phyloP scores from a whole-genome alignment of 768 basidiomycete species.

The Pleurotus tuber-regium region DNA sequence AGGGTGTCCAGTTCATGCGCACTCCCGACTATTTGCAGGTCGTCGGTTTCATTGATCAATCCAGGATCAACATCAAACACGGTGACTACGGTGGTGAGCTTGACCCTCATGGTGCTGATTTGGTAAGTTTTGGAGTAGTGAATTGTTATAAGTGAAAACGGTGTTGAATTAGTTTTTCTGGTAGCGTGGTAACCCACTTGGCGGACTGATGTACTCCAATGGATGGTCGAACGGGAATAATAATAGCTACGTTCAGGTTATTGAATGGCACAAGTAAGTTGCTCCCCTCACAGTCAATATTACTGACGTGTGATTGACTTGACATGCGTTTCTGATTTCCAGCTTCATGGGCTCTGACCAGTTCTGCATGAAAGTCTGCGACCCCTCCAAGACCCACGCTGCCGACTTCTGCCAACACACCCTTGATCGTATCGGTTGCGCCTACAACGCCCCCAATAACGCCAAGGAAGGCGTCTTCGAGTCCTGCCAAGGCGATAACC shows the following conservation, averaged over 20 bases:
- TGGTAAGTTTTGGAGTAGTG: constrained; percentile 18
- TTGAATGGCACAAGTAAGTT: constrained; percentile 67
- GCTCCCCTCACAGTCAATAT: neutral
- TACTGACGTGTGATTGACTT: neutral
- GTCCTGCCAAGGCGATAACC: constrained; percentile 64
- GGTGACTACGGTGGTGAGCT: constrained; percentile 75
- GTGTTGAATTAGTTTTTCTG: constrained; percentile 1
- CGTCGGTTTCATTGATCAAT: constrained; percentile 65
- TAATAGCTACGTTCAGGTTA: constrained; percentile 49
- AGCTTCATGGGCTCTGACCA: constrained; percentile 68
- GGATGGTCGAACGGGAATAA: constrained; percentile 40
- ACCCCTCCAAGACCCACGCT: constrained; percentile 50
- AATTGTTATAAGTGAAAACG: constrained; percentile 15
- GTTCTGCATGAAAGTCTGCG: constrained; percentile 77
- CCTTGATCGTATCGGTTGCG: constrained; percentile 72
- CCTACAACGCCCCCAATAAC: constrained; percentile 67
- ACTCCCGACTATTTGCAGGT: constrained; percentile 61
- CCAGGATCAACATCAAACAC: constrained; percentile 44
- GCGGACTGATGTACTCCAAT: constrained; percentile 66
- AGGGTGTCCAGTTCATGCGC: constrained; percentile 61
- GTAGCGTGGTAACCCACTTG: constrained; percentile 79
- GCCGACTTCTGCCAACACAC: constrained; percentile 66
- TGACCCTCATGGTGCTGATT: constrained; percentile 73
- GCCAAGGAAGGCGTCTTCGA: constrained; percentile 61
- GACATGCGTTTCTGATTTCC: neutral